Base-by-base conservation (phyloP, 176 grass and related monocot genomes). In the Cenchrus fungigraminus region DNA sequence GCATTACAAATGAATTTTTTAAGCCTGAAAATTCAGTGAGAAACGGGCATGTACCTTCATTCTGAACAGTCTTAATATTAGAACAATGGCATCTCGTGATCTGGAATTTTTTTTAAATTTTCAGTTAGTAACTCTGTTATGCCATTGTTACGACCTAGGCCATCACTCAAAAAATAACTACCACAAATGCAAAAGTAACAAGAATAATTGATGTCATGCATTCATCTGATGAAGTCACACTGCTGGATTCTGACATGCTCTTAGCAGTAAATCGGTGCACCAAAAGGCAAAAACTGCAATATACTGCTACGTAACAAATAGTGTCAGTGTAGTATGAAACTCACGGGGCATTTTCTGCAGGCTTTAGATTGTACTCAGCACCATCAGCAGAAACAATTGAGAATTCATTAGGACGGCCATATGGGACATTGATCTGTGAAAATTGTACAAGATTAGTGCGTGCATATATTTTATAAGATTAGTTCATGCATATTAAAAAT, bases 11-110 rank as follows among this genome's bases (percentile, higher is more conserved):
- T 4, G 57, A 80, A 20, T 12, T 58, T 50, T 37, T 37, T 71
- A 65, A 57, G 19, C 6, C 20, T 22, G 43, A 51, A 16, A 76
- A 37, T 76, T 42, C 32, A 79, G 9, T 40, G 34, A 55, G 76
- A 75, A 43, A 49, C 16, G 7, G 57, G 47, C 8, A 22, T n/a
- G 4, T 89, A 94, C 96, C 96, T 92, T 91, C 74, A 84, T 90
- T 84, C 88, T 94, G 77, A 95, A 94, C 65, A 98, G 80, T 86
- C 89, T 89, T 79, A 98, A 53, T 25, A 92, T 94, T 53, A 98
- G 91, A 77, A 94, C 93, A 82, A 98, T 95, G 76, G 74, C 79
- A 79, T 98, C 96, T 54, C 93, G 91, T 73, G 78, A 86, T 77
- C 96, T 98, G 86, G 8, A 85, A 45, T 31, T 49, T 51, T 50